Evolutionary conservation across 768 basidiomycete species (phyloP).

Genomic region (Rhodosporidiobolus odoratus): DNA sequence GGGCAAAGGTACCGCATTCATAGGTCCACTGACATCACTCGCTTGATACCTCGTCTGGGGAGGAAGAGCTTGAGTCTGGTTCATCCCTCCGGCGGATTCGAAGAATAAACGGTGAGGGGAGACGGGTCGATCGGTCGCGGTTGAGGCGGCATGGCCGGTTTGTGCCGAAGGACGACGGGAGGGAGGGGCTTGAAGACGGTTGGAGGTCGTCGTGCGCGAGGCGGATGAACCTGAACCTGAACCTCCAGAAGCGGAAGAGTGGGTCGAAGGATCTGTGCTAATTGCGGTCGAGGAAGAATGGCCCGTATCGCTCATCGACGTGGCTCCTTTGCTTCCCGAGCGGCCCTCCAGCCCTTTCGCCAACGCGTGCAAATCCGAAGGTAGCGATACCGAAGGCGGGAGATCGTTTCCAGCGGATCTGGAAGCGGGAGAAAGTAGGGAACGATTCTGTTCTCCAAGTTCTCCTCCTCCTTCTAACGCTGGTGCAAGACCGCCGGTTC

Average conservation of each 20-base stretch:
- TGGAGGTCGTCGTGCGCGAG: no score
- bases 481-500: not conserved
- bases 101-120: slow-evolving; percentile 18
- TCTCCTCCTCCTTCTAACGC: not conserved
- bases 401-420: slow-evolving; percentile 41
- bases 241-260: no score
- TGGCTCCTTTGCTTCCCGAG: not conserved
- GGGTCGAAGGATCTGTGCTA: no score
- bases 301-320: not conserved
- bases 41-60: slow-evolving; percentile 17
- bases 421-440: not conserved
- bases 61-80: not conserved
- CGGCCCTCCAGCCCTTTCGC: slow-evolving; percentile 22
- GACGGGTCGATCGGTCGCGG: not conserved
- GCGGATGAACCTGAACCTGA: no score
- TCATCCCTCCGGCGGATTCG: no score
- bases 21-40: slow-evolving; percentile 76
- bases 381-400: slow-evolving; percentile 61
- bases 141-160: not conserved
- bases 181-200: slow-evolving; percentile 2
- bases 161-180: slow-evolving; percentile 7
- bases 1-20: slow-evolving; percentile 77
- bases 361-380: slow-evolving; percentile 50
- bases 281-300: no score
- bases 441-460: not conserved